Evolutionary conservation across 768 basidiomycete species (phyloP), one percentile per base, ranked within the genome.

Genomic region (Podaxis sp.): DNA sequence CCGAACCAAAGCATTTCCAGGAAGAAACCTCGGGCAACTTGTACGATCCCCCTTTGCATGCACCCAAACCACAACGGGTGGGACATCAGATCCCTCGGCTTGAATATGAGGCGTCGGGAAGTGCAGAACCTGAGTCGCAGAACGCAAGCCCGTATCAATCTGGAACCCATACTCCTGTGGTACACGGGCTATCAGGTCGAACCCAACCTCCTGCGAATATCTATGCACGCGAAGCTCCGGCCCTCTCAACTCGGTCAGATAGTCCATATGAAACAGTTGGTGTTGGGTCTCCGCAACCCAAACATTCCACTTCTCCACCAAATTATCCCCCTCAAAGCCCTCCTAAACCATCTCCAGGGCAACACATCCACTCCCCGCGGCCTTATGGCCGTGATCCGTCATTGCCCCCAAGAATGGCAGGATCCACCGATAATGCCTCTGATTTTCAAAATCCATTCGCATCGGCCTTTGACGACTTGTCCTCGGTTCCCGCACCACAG

Each of bases 1-100:
- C 59, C 5, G 22, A 53, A 27, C 40, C 53, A 12, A 36, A 22
- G n/a, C 53, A 61, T 47, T 61, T 55, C 43, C 22, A 53, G 17
- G 59, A 60, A 12, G 40, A 37, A 25, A 19, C 51, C n/a, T 27
- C 52, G 17, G 60, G 55, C 13, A 36, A 46, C 27, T 27, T 37
- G 17, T 22, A 36, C 13, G 60, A 61, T 19, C 12, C 58, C 37
- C 22, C 33, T 29, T 22, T 61, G 43, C 60, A 61, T 37, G 60
- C 60, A 24, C 60, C 60, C 8, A 33, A 24, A 33, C 60, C 60
- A 6, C 52, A 37, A 15, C 52, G 60, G 25, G 40, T 33, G 4
- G 60, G 52, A 17, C 41, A 17, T 12, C 52, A 36, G 17, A 55
- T 54, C n/a, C 29, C 36, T 52, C 24, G 24, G 25, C 12, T 38